Conservation (phyloP, 2,329 filamentous ascomycete genomes). For the Paecilomyces sp. region DNA sequence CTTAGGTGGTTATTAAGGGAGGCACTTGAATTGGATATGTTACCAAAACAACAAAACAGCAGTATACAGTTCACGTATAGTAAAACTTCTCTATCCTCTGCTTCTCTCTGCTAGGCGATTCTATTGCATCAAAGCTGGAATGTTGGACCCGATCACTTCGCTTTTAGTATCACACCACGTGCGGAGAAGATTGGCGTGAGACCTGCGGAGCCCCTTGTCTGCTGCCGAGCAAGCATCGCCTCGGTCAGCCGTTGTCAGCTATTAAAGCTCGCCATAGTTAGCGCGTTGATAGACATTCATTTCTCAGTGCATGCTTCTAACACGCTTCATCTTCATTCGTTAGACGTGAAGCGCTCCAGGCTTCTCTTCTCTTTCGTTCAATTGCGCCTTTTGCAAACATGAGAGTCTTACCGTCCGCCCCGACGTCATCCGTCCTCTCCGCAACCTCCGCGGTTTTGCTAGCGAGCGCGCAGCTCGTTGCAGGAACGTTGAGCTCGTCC, state of each 20-base stretch:
- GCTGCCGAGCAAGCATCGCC: neutral
- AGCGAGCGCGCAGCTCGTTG: conserved; percentile 14
- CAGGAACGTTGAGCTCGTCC: conserved; percentile 26
- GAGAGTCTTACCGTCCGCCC: neutral
- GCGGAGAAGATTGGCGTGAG: conserved; percentile 10
- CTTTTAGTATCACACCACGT: conserved; percentile 4
- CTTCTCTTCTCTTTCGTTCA: neutral
- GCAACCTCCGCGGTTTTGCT: conserved; percentile 4
- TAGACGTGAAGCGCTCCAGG: neutral
- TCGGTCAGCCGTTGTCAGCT: neutral
- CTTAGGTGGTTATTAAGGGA: neutral
- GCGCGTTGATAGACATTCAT: neutral
- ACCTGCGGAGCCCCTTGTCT: neutral
- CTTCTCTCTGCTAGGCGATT: too few species aligned
- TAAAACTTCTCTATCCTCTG: too few species aligned
- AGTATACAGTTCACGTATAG: too few species aligned
- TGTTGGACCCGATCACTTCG: neutral
- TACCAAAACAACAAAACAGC: neutral
- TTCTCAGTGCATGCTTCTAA: neutral
- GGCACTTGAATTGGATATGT: neutral
- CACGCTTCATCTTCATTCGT: neutral
- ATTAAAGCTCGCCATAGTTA: neutral
- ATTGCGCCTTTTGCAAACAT: neutral
- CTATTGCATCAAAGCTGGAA: neutral
- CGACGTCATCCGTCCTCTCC: neutral